phyloP scores from a whole-genome alignment of 163 green algal genomes.

The Trebouxia gelatinosa region DNA sequence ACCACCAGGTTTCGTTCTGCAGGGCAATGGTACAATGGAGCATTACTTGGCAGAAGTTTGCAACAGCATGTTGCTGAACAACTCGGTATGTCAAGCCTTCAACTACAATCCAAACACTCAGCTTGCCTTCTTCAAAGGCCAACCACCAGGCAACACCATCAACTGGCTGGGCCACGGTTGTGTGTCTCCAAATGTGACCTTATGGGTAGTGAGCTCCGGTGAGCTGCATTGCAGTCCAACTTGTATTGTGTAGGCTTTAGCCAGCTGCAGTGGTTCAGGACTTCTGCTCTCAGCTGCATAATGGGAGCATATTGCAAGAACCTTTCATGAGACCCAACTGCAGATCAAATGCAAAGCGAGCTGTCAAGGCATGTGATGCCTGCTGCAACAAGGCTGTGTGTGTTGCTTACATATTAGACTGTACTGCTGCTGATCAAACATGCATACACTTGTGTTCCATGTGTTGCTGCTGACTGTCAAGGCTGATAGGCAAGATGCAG shows the following conservation, averaged over 20 bases:
- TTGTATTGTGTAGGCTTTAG: background rate
- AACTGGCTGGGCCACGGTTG: background rate
- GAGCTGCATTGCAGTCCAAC: background rate
- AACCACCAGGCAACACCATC: background rate
- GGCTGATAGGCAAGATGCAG: too few relatives aligned
- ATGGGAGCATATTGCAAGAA: too few relatives aligned
- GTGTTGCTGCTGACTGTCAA: too few relatives aligned
- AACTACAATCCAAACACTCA: background rate
- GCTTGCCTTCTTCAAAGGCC: background rate
- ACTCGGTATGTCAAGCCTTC: background rate
- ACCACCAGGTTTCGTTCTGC: too few relatives aligned
- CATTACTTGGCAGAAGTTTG: background rate
- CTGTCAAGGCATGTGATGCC: background rate
- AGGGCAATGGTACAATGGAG: background rate
- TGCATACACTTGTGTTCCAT: too few relatives aligned
- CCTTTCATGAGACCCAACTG: background rate
- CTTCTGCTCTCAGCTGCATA: too few relatives aligned
- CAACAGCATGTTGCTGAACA: slow-evolving; percentile 2
- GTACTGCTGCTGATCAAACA: too few relatives aligned
- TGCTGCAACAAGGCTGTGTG: background rate
- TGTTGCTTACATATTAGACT: too few relatives aligned
- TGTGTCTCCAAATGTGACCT: background rate
- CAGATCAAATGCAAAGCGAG: background rate
- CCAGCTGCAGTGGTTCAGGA: background rate
- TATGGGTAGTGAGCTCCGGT: background rate